Base-by-base conservation (phyloP, 108 stramenopile species). In the Fistulifera pelliculosa region DNA sequence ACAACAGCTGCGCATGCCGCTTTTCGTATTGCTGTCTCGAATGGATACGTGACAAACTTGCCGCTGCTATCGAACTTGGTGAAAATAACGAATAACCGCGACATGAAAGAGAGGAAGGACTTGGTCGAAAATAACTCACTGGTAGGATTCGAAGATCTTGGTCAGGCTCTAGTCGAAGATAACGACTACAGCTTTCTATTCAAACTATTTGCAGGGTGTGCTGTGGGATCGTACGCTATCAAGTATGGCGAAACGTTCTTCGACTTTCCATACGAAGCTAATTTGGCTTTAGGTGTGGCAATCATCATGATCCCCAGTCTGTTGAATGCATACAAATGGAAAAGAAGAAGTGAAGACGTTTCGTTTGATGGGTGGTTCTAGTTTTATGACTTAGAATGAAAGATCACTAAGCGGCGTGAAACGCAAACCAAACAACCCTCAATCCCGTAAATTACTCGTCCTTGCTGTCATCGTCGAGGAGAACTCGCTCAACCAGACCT, bases 351-450 rank as follows among this genome's bases (percentile, higher is more conserved):
- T 27, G 71, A 76, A 65, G 87, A 85, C 54, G 75, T 83, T 23
- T 69, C 72, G n/a, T 89, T 89, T 65, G 77, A 89, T 44, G 87
- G 87, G 12, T 89, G 87, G 87, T 81, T 89, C 60, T 89, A 71
- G 11, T 8, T 13, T 8, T 45, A 45, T 35, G 31, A 6, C 31
- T 35, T 35, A 35, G 31, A 35, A 3, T 35, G 31, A 35, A 35
- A 35, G 31, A 3, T 3, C 31, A 35, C 31, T 35, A 6, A 35
- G 3, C 31, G 6, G 31, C 31, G 31, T 3, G 31, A 3, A 35
- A 35, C 31, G 31, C 6, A 35, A 8, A 35, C 8, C 31, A 35
- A 35, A 6, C 6, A 6, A 35, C 31, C 44, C 6, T 45, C 5
- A 17, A 45, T 45, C 21, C 5, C 4, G 44, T 45, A 6, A 45